A percentile compares a stretch with the other conserved stretches of the same genome.
Evolutionary conservation across 768 basidiomycete genomes (phyloP).

Genomic region (Auriscalpium vulgare): DNA sequence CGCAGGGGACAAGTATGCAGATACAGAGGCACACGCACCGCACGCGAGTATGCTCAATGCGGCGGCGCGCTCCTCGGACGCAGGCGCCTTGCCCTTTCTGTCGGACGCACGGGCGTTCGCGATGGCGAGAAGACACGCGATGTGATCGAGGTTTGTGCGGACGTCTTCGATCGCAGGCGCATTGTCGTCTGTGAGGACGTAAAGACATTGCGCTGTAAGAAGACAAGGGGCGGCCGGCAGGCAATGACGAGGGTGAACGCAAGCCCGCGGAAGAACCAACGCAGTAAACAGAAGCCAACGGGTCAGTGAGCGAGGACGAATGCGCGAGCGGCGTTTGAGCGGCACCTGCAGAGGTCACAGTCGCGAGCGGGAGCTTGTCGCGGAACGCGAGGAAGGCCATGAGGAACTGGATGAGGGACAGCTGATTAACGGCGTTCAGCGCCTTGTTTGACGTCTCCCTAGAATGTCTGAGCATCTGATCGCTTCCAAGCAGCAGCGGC

Average conservation of each 20-base stretch:
- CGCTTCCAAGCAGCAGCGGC: neutral
- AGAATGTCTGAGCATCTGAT: constrained; percentile 18
- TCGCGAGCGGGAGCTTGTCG: constrained; percentile 57
- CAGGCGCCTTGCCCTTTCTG: constrained; percentile 31
- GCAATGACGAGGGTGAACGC: no score
- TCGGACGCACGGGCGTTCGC: constrained; percentile 32
- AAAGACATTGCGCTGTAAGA: constrained; percentile 75
- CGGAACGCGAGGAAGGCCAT: constrained; percentile 81
- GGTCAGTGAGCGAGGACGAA: neutral
- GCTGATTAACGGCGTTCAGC: constrained; percentile 75
- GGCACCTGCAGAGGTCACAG: constrained; percentile 76
- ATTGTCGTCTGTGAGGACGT: constrained; percentile 91
- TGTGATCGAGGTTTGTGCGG: constrained; percentile 49
- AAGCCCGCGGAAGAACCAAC: no score
- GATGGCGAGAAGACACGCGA: constrained; percentile 59
- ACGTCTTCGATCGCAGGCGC: constrained; percentile 61
- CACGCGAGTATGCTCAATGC: constrained; percentile 61
- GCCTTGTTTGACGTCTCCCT: constrained; percentile 94
- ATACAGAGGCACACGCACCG: constrained; percentile 36
- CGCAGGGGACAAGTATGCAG: neutral
- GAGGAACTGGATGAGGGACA: constrained; percentile 72
- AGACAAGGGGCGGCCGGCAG: neutral
- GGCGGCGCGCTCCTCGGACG: constrained; percentile 40
- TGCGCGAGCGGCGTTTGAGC: neutral
- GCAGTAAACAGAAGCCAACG: no score